Conservation (phyloP, 306 rosid species). For the Inga laurina region DNA sequence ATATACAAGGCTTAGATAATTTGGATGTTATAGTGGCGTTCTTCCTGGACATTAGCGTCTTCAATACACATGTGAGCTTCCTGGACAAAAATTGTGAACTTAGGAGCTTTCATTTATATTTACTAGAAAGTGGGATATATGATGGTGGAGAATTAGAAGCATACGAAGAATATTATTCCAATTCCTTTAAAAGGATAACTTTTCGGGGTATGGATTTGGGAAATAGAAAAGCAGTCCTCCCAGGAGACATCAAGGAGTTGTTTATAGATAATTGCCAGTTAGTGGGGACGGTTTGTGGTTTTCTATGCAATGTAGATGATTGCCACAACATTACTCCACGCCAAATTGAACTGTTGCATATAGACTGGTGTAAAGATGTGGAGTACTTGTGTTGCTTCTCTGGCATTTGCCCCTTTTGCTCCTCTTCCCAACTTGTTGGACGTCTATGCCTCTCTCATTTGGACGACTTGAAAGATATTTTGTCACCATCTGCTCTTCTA, state of each 20-base stretch:
- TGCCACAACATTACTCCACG: neutral
- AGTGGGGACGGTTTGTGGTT: neutral
- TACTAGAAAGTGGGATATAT: no score
- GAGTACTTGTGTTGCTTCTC: neutral
- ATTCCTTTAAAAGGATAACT: neutral
- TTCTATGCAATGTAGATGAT: neutral
- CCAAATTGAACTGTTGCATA: neutral
- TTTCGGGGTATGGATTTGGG: neutral
- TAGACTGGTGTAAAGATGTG: accelerated
- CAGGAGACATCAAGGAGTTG: neutral
- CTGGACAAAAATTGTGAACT: neutral
- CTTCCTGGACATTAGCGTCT: neutral
- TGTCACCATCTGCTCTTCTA: neutral
- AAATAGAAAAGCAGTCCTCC: neutral
- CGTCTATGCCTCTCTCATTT: accelerated
- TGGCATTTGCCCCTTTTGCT: neutral
- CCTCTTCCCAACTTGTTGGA: neutral
- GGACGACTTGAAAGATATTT: neutral
- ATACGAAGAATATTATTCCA: no score
- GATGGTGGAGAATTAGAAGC: no score
- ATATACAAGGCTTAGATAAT: neutral
- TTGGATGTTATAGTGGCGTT: neutral
- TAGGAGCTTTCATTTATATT: neutral
- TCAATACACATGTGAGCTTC: neutral
- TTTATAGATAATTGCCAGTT: accelerated